Base-by-base conservation (phyloP, 1,139 yeast genomes). In the Ogataea hybrid region DNA sequence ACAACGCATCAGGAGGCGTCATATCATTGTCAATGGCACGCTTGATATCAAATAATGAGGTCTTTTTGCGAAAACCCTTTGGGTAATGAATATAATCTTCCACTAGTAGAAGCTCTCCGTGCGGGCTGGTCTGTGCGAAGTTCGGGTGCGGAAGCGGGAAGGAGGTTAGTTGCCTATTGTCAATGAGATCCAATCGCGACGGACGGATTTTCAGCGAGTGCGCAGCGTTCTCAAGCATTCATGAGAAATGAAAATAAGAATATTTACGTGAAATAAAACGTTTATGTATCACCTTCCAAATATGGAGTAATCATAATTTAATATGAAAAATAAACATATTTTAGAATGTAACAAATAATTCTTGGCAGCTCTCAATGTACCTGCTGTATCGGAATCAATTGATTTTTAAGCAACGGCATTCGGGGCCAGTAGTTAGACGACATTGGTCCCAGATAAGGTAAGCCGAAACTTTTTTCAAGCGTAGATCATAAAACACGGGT, bases 101-200 rank as follows among this genome's bases (percentile, higher is more conserved):
- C 9, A 52, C 46, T 10, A 53, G 35, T 7, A 47, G 53, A 27
- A 42, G n/a, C 12, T 35, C 44, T 16, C 15, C 32, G 16, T 36
- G 17, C 12, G 39, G 36, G 10, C 36, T 33, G 6, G 29, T 35
- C 31, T 33, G 29, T 11, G 27, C 20, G 11, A 28, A 18, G 25
- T 35, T 15, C 2, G 83, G 85, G 16, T 83, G 84, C 3, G 84
- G 79, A 28, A 79, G 58, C 5, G 88, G 88, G 49, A 81, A 73
- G 2, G 88, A 81, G 0, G 90, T 83, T 41, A 84, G 62, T 15
- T 75, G 73, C 6, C 74, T 70, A 52, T 71, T 77, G 55, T 84
- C 88, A 5, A 83, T 68, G 43, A 82, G 65, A 49, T 83, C 89
- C 10, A 84, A 64, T 43, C 71, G 71, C 1, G 89, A 82, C 12